These are phyloP conservation scores for Barnettozyma vustinii DNA, from an alignment of 805 yeast species.

Conservation along the genomic window DNA sequence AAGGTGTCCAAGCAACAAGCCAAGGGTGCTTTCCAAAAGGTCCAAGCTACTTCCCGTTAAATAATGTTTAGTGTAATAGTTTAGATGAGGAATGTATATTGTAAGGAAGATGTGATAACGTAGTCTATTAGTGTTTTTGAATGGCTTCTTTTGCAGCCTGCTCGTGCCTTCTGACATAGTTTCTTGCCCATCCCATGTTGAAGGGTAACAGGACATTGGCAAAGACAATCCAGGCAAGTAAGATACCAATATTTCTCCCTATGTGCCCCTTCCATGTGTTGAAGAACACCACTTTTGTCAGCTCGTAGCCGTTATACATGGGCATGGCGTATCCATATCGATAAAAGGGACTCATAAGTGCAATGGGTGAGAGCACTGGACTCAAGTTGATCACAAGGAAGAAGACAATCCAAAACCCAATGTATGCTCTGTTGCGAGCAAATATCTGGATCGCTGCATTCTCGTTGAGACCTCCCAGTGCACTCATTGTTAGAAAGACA, in stretches of 20 bases:
- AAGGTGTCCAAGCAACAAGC: conserved; percentile 93
- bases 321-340: conserved; percentile 60
- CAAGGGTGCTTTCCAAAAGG: conserved; percentile 98
- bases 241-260: conserved; percentile 50
- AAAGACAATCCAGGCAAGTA: conserved; percentile 50
- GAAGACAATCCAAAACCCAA: conserved; percentile 65
- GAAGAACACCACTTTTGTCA: conserved; percentile 48
- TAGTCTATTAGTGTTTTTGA: background rate
- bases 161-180: conserved; percentile 11
- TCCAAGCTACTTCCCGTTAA: conserved; percentile 95
- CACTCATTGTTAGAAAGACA: conserved; percentile 54
- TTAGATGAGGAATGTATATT: conserved; percentile 13
- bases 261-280: conserved; percentile 46
- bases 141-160: conserved; percentile 11
- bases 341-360: conserved; percentile 20
- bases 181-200: conserved; percentile 11
- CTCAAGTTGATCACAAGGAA: conserved; percentile 59
- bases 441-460: conserved; percentile 45
- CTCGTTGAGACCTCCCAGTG: conserved; percentile 66
- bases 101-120: background rate
- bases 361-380: conserved; percentile 57
- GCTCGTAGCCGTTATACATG: conserved; percentile 51
- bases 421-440: conserved; percentile 49
- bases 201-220: conserved; percentile 35
- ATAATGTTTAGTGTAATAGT: conserved; percentile 7